Evolutionary conservation across 2,329 filamentous ascomycete species (phyloP).

Genomic region (Calonectria hongkongensis): DNA sequence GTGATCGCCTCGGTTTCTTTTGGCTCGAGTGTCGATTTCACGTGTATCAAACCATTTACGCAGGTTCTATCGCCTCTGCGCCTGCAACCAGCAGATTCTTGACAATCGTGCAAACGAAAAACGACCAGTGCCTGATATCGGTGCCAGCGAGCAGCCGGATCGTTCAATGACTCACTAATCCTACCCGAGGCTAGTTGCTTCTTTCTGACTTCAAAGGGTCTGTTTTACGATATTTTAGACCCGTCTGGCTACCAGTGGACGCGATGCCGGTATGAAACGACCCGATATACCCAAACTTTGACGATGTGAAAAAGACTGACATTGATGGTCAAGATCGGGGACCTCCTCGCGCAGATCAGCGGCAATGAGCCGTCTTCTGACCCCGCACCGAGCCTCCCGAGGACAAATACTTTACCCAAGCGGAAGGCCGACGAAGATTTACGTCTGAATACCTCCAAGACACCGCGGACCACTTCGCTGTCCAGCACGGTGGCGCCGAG

Average conservation of each 20-base stretch:
- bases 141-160: conserved; percentile 36
- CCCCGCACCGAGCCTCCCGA: conserved; percentile 56
- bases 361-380: conserved; percentile 65
- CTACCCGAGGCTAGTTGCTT: conserved; percentile 49
- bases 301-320: conserved; percentile 48
- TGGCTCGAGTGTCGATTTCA: conserved; percentile 47
- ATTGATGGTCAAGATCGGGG: conserved; percentile 57
- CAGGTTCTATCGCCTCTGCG: conserved; percentile 50
- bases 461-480: conserved; percentile 59
- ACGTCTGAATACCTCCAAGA: conserved; percentile 63
- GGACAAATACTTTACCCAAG: conserved; percentile 64
- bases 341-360: conserved; percentile 73
- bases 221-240: conserved; percentile 31
- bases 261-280: conserved; percentile 58
- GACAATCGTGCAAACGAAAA: conserved; percentile 46
- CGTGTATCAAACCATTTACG: conserved; percentile 48
- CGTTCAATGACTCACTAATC: conserved; percentile 56
- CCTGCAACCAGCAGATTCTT: conserved; percentile 45
- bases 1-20: conserved; percentile 51
- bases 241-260: conserved; percentile 41
- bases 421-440: conserved; percentile 75
- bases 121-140: conserved; percentile 36
- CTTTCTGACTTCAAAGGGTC: conserved; percentile 48
- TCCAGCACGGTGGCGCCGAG: conserved; percentile 51
- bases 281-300: conserved; percentile 23